Evolutionary conservation across 2,329 filamentous ascomycete genomes (phyloP).

Genomic region (Phialemonium atrogriseum): DNA sequence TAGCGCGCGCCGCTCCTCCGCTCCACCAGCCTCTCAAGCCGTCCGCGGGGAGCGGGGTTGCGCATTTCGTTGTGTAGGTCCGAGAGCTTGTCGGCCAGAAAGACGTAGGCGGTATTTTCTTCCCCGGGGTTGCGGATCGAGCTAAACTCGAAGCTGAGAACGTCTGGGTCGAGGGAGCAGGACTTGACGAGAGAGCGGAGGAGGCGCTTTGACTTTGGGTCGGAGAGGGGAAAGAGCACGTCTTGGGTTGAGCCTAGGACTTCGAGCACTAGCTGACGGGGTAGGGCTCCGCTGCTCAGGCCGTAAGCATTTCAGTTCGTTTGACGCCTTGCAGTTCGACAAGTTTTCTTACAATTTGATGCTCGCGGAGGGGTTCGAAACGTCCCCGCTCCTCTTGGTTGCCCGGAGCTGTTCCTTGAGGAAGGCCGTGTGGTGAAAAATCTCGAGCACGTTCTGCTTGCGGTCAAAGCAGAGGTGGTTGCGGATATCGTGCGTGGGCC

Average conservation of each 20-base stretch:
- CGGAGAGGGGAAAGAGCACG: slow-evolving; percentile 9
- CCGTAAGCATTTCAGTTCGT: too few relatives aligned
- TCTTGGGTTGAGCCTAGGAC: slow-evolving; percentile 9
- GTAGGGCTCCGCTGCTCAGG: slow-evolving; percentile 8
- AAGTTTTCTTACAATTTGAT: too few relatives aligned
- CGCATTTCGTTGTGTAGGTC: slow-evolving; percentile 18
- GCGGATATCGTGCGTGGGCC: slow-evolving; percentile 7
- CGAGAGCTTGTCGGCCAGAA: slow-evolving; percentile 16
- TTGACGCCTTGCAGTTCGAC: too few relatives aligned
- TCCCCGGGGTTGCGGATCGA: slow-evolving; percentile 10
- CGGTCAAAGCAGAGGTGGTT: slow-evolving; percentile 9
- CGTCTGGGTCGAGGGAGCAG: slow-evolving; percentile 8
- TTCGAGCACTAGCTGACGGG: slow-evolving; percentile 10
- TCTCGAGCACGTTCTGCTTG: slow-evolving; percentile 6
- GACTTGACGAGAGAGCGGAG: slow-evolving; percentile 6
- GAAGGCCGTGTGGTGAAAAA: slow-evolving; percentile 10
- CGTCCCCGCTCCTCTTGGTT: slow-evolving; percentile 5
- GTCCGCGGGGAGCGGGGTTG: slow-evolving; percentile 15
- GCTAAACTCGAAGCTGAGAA: slow-evolving; percentile 8
- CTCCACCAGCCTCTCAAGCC: slow-evolving; percentile 18
- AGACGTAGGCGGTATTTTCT: slow-evolving; percentile 14
- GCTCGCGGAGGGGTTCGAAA: too few relatives aligned
- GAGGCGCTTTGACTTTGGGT: slow-evolving; percentile 8
- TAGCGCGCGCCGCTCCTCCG: slow-evolving; percentile 18
- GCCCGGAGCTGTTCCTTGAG: slow-evolving; percentile 9